Conservation (phyloP, 768 basidiomycete genomes). For the Lanmaoa pseudosensibilis region DNA sequence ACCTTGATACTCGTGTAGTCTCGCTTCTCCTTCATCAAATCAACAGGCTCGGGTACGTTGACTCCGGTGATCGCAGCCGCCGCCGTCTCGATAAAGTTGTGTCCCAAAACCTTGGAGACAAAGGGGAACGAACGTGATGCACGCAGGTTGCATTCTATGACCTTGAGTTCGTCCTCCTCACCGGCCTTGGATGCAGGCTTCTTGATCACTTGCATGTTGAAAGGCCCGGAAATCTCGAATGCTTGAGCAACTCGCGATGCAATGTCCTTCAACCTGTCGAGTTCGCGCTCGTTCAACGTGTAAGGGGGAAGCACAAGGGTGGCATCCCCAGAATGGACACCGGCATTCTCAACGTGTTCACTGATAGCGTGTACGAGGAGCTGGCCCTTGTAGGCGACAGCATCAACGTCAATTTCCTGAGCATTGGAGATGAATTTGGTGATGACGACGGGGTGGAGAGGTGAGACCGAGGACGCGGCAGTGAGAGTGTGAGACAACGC, state of each 20-base stretch:
- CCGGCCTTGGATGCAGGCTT: constrained; percentile 55
- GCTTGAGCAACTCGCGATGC: constrained; percentile 93
- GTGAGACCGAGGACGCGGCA: constrained; percentile 95
- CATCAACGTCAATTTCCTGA: constrained; percentile 98
- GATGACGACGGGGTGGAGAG: constrained; percentile 96
- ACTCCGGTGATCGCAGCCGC: constrained; percentile 83
- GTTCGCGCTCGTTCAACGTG: constrained; percentile 71
- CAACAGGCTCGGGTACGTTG: constrained; percentile 86
- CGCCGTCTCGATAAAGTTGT: constrained; percentile 96
- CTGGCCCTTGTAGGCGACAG: constrained; percentile 89
- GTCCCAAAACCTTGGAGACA: constrained; percentile 96
- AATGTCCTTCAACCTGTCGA: constrained; percentile 87
- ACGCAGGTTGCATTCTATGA: constrained; percentile 98
- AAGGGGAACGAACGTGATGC: constrained; percentile 99
- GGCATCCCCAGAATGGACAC: constrained; percentile 98
- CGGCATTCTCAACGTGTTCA: constrained; percentile 98
- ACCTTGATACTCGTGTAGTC: constrained; percentile 97
- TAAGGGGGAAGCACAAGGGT: constrained; percentile 96
- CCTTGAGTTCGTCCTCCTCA: constrained; percentile 77
- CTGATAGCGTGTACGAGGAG: constrained; percentile 95
- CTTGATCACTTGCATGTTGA: constrained; percentile 99
- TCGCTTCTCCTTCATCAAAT: constrained; percentile 85
- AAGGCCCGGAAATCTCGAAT: constrained; percentile 96
- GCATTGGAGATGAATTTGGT: constrained; percentile 98
- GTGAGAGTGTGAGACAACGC: constrained; percentile 90